These are phyloP conservation scores for Albatrellus ellisii DNA, from an alignment of 768 basidiomycete genomes.

Conservation along the genomic window DNA sequence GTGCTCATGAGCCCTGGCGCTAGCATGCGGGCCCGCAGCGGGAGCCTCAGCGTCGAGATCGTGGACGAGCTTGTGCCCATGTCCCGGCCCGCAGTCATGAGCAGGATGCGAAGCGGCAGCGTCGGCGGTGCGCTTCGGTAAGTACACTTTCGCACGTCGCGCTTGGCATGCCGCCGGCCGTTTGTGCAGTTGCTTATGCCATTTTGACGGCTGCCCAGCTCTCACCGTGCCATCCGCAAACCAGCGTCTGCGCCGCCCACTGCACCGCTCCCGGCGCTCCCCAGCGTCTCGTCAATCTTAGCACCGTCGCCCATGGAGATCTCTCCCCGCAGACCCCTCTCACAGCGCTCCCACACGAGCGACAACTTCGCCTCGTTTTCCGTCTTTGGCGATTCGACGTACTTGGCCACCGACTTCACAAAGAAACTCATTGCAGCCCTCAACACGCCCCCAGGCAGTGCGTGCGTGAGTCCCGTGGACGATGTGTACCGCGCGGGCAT, in stretches of 20 bases:
- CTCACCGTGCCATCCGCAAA: constrained; percentile 11
- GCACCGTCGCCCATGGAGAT: constrained; percentile 1
- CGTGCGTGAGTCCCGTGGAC: too few relatives aligned
- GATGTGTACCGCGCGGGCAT: too few relatives aligned
- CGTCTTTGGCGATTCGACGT: neutral
- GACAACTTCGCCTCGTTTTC: constrained; percentile 6
- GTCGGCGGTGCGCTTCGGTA: constrained; percentile 8
- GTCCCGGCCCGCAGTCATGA: neutral
- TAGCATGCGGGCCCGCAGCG: constrained; percentile 6
- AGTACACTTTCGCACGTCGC: neutral
- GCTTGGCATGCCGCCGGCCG: neutral
- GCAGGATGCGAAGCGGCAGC: constrained; percentile 9
- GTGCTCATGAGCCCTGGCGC: constrained; percentile 22
- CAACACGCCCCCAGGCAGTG: constrained; percentile 2
- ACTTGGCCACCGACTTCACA: constrained; percentile 2
- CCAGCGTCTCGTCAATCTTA: neutral
- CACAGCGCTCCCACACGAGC: constrained; percentile 3
- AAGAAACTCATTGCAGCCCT: constrained; percentile 4
- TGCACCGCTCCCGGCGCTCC: constrained; percentile 7
- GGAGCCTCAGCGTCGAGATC: constrained; percentile 5
- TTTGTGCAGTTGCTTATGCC: neutral
- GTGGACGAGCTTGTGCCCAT: neutral
- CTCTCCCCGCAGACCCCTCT: constrained; percentile 5
- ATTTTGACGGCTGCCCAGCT: neutral
- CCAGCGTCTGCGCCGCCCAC: constrained; percentile 11